Evolutionary conservation across 2,329 filamentous ascomycete species (phyloP).

Genomic region (Dactylellina cionopaga): DNA sequence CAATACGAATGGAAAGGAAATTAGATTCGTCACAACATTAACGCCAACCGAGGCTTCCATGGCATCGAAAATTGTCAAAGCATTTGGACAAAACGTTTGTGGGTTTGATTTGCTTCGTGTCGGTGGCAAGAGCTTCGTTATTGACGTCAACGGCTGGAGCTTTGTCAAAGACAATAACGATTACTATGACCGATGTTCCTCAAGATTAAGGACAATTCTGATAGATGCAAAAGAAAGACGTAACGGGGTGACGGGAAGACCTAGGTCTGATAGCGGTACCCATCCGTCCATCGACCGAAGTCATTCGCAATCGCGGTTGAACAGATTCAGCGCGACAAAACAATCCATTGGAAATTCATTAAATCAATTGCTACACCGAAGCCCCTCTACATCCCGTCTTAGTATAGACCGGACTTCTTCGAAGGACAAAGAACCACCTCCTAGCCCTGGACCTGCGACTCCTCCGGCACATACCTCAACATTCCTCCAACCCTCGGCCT

Average conservation of each 20-base stretch:
- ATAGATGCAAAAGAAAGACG: slow-evolving; percentile 66
- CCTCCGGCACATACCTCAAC: slow-evolving; percentile 21
- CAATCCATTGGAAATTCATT: slow-evolving; percentile 46
- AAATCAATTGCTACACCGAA: slow-evolving; percentile 46
- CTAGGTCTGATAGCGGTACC: slow-evolving; percentile 64
- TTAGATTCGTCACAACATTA: slow-evolving; percentile 90
- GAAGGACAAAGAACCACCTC: slow-evolving; percentile 54
- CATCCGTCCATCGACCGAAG: slow-evolving; percentile 57
- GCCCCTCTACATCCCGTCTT: slow-evolving; percentile 51
- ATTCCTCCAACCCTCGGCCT: slow-evolving; percentile 60
- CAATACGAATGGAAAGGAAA: slow-evolving; percentile 96
- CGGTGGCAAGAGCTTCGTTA: slow-evolving; percentile 90
- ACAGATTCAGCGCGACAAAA: slow-evolving; percentile 45
- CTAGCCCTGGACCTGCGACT: slow-evolving; percentile 35
- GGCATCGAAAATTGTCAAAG: slow-evolving; percentile 86
- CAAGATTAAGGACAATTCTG: slow-evolving; percentile 87
- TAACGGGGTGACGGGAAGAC: slow-evolving; percentile 65
- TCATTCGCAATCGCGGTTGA: slow-evolving; percentile 52
- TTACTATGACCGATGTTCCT: slow-evolving; percentile 92
- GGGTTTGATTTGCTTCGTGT: slow-evolving; percentile 93
- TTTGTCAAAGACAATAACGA: slow-evolving; percentile 99
- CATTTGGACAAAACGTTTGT: slow-evolving; percentile 94
- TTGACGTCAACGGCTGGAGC: slow-evolving; percentile 99
- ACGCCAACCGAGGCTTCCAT: slow-evolving; percentile 82
- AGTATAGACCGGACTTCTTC: slow-evolving; percentile 49